Percentiles rank a stretch among this genome's conserved stretches.
phyloP scores from a whole-genome alignment of 805 yeast genomes.

The Lipomyces sp. region DNA sequence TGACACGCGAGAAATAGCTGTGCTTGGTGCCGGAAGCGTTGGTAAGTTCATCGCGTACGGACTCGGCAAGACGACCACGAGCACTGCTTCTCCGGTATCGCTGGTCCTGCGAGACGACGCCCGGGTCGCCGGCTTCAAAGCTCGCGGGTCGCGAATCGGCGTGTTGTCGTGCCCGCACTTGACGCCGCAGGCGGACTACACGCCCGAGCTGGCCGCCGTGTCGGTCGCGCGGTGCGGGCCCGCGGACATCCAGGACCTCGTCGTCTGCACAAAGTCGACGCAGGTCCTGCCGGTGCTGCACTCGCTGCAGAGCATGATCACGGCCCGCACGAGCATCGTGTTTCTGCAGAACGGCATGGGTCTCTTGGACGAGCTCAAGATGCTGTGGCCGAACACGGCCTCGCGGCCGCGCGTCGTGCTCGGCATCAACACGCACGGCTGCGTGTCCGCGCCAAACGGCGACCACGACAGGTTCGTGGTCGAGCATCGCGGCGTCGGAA shows the following conservation, averaged over 20 bases:
- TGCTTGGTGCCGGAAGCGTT: constrained; percentile 17
- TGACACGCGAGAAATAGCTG: too few relatives aligned
- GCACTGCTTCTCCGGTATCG: constrained; percentile 1
- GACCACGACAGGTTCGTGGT: constrained; percentile 39
- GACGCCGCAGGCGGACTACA: not conserved
- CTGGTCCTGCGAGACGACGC: constrained; percentile 6
- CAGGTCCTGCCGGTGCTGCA: constrained; percentile 58
- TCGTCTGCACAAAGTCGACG: constrained; percentile 77
- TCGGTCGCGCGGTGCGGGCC: constrained; percentile 9
- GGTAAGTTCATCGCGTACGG: constrained; percentile 13
- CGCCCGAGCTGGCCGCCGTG: not conserved
- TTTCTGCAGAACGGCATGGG: constrained; percentile 90
- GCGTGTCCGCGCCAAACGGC: constrained; percentile 42
- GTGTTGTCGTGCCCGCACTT: not conserved
- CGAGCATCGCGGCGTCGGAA: constrained; percentile 71
- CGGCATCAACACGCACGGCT: constrained; percentile 84
- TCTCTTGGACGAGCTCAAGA: constrained; percentile 49
- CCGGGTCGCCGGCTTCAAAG: not conserved
- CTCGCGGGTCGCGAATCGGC: not conserved
- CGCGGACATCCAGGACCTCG: constrained; percentile 49
- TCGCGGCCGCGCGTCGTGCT: constrained; percentile 59
- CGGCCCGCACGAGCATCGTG: constrained; percentile 35
- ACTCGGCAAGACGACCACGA: not conserved
- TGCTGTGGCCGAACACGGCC: constrained; percentile 51
- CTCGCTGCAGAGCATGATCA: constrained; percentile 1